Evolutionary conservation across 148 eudicot genomes (phyloP).

Genomic region (Chenopodium formosanum): DNA sequence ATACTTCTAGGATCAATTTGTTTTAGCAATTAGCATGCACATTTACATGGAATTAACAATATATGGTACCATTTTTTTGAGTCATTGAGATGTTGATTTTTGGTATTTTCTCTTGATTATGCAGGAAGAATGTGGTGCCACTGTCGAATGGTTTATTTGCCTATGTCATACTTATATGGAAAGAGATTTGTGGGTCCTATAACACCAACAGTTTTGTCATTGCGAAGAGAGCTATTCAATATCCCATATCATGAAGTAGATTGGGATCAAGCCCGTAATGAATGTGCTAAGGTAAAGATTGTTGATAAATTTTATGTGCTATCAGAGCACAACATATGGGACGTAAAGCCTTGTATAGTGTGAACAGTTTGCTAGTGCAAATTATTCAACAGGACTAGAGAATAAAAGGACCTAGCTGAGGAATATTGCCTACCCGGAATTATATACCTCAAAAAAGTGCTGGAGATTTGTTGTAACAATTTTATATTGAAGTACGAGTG

Average conservation of each 20-base stretch:
- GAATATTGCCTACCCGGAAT: background rate
- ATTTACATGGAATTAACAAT: background rate
- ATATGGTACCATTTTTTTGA: background rate
- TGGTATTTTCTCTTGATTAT: slow-evolving; percentile 2
- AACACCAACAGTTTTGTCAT: slow-evolving; percentile 73
- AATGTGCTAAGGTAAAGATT: slow-evolving; percentile 85
- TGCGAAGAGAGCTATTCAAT: slow-evolving; percentile 75
- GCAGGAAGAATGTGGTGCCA: slow-evolving; percentile 99
- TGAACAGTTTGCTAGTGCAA: background rate
- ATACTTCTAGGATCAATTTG: background rate
- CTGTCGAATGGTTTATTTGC: slow-evolving; percentile 98
- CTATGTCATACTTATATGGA: slow-evolving; percentile 95
- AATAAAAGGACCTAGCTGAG: background rate
- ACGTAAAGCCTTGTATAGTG: background rate
- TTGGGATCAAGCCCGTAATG: slow-evolving; percentile 86
- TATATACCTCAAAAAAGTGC: background rate
- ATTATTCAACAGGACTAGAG: background rate
- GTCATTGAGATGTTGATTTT: background rate
- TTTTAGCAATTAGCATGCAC: background rate
- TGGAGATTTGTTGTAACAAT: background rate
- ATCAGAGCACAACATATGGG: background rate
- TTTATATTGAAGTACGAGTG: background rate
- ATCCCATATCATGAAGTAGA: slow-evolving; percentile 87
- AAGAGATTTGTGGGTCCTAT: slow-evolving; percentile 97
- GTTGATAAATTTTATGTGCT: background rate